phyloP scores from a whole-genome alignment of 2,329 filamentous ascomycete species.

The Verticillium dahliae region DNA sequence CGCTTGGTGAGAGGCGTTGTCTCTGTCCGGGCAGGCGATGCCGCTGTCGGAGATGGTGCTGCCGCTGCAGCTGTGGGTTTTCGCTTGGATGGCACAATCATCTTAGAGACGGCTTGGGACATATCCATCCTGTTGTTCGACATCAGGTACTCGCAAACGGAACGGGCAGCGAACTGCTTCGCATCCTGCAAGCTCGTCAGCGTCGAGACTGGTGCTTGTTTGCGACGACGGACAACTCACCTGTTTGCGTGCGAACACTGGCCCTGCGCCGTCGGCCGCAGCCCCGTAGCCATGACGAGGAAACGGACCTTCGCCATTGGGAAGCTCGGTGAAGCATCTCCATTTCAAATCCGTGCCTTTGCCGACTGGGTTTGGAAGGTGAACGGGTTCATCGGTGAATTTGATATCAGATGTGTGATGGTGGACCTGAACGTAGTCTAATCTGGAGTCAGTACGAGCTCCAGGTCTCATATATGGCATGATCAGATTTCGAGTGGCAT shows the following conservation, averaged over 20 bases:
- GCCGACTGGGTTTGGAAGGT: slow-evolving; percentile 1
- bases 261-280: slow-evolving; percentile 16
- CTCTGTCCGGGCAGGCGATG: not conserved
- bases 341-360: slow-evolving; percentile 12
- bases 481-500: slow-evolving; percentile 9
- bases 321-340: slow-evolving; percentile 17
- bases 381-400: slow-evolving; percentile 14
- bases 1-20: not conserved
- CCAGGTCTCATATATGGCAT: not conserved
- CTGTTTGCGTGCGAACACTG: slow-evolving; percentile 40
- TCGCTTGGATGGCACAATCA: slow-evolving; percentile 7
- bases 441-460: not conserved
- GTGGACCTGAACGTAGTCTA: slow-evolving; percentile 13
- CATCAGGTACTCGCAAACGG: slow-evolving; percentile 35
- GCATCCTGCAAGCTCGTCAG: slow-evolving; percentile 27
- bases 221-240: slow-evolving; percentile 13
- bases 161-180: slow-evolving; percentile 45
- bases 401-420: slow-evolving; percentile 7
- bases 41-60: not conserved
- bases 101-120: slow-evolving; percentile 12
- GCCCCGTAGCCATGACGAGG: slow-evolving; percentile 21
- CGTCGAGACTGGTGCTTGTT: not conserved
- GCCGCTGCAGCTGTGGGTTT: not conserved
- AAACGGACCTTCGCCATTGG: slow-evolving; percentile 14
- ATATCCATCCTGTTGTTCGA: slow-evolving; percentile 18